Percentiles rank a stretch among this genome's conserved stretches.
Evolutionary conservation across 108 stramenopile species (phyloP).

Genomic region (Pseudonitzschia pungens): DNA sequence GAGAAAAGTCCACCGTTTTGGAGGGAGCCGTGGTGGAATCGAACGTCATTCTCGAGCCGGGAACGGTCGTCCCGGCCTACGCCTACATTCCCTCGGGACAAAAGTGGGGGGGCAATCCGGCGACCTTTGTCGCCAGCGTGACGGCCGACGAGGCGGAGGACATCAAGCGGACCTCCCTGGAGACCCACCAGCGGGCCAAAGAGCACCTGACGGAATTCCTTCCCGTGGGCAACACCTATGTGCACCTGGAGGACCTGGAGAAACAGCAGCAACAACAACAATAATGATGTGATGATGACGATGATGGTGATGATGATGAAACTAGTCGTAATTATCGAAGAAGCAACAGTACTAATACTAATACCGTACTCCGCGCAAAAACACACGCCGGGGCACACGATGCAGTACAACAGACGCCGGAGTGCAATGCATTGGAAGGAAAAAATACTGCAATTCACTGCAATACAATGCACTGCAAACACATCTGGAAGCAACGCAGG

Average conservation of each 20-base stretch:
- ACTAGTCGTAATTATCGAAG: too few relatives aligned
- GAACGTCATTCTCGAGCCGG: constrained; percentile 84
- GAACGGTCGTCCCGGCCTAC: constrained; percentile 88
- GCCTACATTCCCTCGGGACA: constrained; percentile 84
- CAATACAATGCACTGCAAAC: too few relatives aligned
- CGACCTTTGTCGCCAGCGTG: constrained; percentile 70
- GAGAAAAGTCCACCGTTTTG: constrained; percentile 86
- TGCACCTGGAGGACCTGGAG: constrained; percentile 89
- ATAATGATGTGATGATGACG: background rate
- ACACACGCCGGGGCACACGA: too few relatives aligned
- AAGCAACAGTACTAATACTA: too few relatives aligned
- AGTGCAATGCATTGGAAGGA: too few relatives aligned
- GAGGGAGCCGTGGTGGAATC: constrained; percentile 89
- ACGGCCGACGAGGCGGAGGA: constrained; percentile 69
- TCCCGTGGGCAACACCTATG: constrained; percentile 81
- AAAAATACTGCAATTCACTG: too few relatives aligned
- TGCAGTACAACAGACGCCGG: too few relatives aligned
- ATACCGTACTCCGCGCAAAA: too few relatives aligned
- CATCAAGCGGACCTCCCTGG: constrained; percentile 65
- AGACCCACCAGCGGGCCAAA: constrained; percentile 65
- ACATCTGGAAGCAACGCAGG: too few relatives aligned
- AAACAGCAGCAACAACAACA: background rate
- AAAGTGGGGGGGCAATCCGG: constrained; percentile 94
- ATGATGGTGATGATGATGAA: too few relatives aligned
- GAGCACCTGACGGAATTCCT: constrained; percentile 91